These are phyloP conservation scores for Boletus bicolor DNA, from an alignment of 768 basidiomycete genomes.

Conservation along the genomic window DNA sequence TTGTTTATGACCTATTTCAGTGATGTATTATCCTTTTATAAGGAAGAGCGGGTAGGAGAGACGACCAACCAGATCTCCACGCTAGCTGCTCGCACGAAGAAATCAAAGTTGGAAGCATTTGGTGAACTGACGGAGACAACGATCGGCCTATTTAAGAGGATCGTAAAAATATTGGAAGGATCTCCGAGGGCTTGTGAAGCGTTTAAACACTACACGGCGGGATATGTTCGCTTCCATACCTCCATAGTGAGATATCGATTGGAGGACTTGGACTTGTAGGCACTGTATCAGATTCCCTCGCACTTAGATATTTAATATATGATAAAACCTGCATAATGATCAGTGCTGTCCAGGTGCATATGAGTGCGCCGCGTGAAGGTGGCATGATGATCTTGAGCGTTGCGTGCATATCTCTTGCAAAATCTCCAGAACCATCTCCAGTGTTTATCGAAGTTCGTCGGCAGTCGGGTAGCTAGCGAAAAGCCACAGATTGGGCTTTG, in stretches of 20 bases:
- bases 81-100: too few relatives aligned
- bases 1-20: constrained; percentile 16
- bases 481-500: neutral
- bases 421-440: too few relatives aligned
- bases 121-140: constrained; percentile 24
- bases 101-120: constrained; percentile 29
- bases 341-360: too few relatives aligned
- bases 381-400: too few relatives aligned
- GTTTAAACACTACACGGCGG: constrained; percentile 14
- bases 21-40: constrained; percentile 40
- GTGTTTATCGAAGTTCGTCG: neutral
- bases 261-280: constrained; percentile 17
- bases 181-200: constrained; percentile 16
- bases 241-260: constrained; percentile 25
- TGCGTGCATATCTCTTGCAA: too few relatives aligned
- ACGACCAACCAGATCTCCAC: constrained; percentile 23
- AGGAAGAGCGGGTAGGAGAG: constrained; percentile 38
- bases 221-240: constrained; percentile 29
- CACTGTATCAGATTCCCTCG: too few relatives aligned
- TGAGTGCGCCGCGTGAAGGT: too few relatives aligned
- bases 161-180: constrained; percentile 23
- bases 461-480: neutral
- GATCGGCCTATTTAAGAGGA: constrained; percentile 19
- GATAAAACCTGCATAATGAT: too few relatives aligned
- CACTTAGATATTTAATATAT: too few relatives aligned